A percentile compares a stretch with the other conserved stretches of the same genome.
Evolutionary conservation across 768 basidiomycete species (phyloP).

Genomic region (Tylopilus rubrobrunneus): DNA sequence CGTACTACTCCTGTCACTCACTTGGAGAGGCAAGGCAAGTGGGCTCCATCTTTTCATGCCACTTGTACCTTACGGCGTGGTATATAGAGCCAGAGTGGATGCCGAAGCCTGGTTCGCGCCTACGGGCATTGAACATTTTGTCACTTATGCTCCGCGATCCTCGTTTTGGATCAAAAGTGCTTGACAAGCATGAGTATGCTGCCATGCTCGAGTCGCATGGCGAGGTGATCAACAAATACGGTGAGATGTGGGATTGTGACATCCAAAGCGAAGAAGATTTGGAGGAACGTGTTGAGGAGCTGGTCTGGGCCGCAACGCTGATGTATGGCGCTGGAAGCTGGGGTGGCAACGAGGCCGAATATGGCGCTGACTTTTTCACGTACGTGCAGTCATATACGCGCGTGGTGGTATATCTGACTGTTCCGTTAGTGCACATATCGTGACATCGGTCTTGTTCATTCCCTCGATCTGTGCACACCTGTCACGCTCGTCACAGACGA

Average conservation of each 20-base stretch:
- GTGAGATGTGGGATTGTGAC: constrained; percentile 44
- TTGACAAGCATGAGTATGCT: constrained; percentile 34
- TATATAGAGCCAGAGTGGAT: constrained; percentile 22
- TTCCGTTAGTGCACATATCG: constrained; percentile 58
- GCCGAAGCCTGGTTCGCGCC: constrained; percentile 31
- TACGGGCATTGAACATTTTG: constrained; percentile 48
- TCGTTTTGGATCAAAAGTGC: constrained; percentile 27
- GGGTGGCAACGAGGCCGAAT: constrained; percentile 32
- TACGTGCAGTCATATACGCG: constrained; percentile 32
- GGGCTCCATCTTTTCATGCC: neutral
- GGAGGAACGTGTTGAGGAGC: constrained; percentile 55
- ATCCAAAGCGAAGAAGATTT: constrained; percentile 36
- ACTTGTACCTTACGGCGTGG: neutral
- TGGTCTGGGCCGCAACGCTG: constrained; percentile 53
- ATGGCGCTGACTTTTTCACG: constrained; percentile 67
- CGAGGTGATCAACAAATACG: constrained; percentile 40
- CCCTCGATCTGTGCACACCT: constrained; percentile 45
- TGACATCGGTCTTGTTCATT: constrained; percentile 64
- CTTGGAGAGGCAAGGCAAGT: constrained; percentile 19
- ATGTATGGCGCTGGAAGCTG: constrained; percentile 62
- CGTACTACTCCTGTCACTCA: constrained; percentile 21
- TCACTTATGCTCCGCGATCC: constrained; percentile 52
- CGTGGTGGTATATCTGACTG: constrained; percentile 1
- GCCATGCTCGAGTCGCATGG: constrained; percentile 36
- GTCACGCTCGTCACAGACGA: constrained; percentile 53